phyloP scores from a whole-genome alignment of 257 asterid genomes.

The Nicotiana sylvestris region DNA sequence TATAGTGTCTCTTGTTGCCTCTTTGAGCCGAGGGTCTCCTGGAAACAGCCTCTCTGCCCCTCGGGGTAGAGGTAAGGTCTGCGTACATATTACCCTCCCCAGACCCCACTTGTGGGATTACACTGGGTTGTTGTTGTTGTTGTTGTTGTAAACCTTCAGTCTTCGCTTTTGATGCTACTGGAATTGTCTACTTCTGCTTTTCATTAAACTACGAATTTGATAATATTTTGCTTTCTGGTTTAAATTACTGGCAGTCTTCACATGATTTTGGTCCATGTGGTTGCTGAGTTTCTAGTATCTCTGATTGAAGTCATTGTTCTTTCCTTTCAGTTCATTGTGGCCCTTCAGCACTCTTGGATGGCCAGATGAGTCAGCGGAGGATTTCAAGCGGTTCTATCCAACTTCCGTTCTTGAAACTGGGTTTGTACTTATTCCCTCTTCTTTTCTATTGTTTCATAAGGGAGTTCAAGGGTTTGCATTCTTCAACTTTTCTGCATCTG shows the following conservation, averaged over 20 bases:
- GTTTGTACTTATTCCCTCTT: slow-evolving; percentile 25
- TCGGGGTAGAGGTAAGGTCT: too few species aligned
- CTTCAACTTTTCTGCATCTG: slow-evolving; percentile 1
- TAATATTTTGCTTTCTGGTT: slow-evolving; percentile 1
- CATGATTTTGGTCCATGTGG: not conserved
- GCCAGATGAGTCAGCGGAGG: slow-evolving; percentile 87
- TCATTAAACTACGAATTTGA: not conserved
- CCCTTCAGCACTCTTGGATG: slow-evolving; percentile 99
- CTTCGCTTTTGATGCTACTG: not conserved
- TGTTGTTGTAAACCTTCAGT: not conserved
- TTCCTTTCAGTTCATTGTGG: slow-evolving; percentile 72
- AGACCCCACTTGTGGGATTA: too few species aligned
- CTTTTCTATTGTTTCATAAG: not conserved
- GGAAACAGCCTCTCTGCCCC: too few species aligned
- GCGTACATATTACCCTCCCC: too few species aligned
- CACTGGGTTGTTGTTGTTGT: too few species aligned
- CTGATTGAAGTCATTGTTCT: slow-evolving; percentile 20
- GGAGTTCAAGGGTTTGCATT: not conserved
- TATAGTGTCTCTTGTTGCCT: too few species aligned
- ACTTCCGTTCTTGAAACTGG: slow-evolving; percentile 97
- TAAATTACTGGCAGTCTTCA: not conserved
- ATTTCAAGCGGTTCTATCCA: slow-evolving; percentile 78
- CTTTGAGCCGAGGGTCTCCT: too few species aligned
- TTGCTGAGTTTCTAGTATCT: not conserved
- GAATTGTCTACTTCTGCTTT: not conserved